Evolutionary conservation across 345 rosid genomes (phyloP).

Genomic region (Brassica napus): DNA sequence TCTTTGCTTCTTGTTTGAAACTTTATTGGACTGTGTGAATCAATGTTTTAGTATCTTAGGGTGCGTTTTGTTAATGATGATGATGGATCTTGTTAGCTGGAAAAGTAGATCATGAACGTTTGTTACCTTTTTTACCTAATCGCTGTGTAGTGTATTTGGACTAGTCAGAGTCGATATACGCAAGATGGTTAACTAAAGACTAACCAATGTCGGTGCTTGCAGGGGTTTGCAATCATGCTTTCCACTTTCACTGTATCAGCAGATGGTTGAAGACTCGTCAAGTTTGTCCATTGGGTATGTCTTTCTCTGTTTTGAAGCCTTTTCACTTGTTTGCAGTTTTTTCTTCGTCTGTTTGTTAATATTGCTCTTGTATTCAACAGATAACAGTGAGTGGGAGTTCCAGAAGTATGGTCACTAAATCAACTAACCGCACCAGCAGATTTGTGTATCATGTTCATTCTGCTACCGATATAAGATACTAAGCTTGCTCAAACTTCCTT

Average conservation of each 20-base stretch:
- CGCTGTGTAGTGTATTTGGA: neutral
- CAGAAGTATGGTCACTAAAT: slow-evolving; percentile 93
- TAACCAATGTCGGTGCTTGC: slow-evolving; percentile 9
- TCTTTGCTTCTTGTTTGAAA: neutral
- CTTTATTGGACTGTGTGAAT: neutral
- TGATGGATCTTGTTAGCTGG: slow-evolving; percentile 18
- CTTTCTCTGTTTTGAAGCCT: neutral
- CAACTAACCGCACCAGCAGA: neutral
- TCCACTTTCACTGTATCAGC: slow-evolving; percentile 96
- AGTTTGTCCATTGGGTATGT: slow-evolving; percentile 88
- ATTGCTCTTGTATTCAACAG: slow-evolving; percentile 42
- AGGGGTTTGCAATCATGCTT: slow-evolving; percentile 97
- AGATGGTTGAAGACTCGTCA: slow-evolving; percentile 95
- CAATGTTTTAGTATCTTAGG: neutral
- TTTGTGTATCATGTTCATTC: neutral
- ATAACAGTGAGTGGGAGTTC: slow-evolving; percentile 99
- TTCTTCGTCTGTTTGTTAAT: slow-evolving; percentile 10
- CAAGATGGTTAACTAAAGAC: slow-evolving; percentile 1
- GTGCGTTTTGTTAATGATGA: neutral
- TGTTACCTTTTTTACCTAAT: neutral
- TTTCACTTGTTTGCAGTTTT: neutral
- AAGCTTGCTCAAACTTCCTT: neutral
- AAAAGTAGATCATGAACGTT: no score
- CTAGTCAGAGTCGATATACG: neutral
- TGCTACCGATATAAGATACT: neutral